Percentiles rank a stretch among this genome's conserved stretches.
phyloP scores from a whole-genome alignment of 78 protist species.

The Parvularia atlantis region DNA sequence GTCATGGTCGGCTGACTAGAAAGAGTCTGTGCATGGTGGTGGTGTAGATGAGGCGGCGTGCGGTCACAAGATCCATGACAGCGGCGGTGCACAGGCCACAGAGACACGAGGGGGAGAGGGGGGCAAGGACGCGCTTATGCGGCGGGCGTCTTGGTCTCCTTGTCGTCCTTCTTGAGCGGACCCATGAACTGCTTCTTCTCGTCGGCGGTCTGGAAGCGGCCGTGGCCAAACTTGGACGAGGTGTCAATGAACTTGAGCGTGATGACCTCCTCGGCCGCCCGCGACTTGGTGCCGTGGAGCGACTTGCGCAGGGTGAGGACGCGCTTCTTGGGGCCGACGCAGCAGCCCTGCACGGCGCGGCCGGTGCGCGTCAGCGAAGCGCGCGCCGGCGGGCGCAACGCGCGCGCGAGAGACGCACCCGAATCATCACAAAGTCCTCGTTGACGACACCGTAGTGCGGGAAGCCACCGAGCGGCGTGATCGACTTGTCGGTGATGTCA shows the following conservation, averaged over 20 bases:
- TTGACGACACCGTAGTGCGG: conserved; percentile 95
- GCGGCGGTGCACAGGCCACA: too few species aligned
- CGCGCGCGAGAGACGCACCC: conserved; percentile 71
- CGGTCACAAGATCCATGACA: too few species aligned
- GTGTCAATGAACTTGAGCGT: conserved; percentile 99
- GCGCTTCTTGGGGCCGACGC: conserved; percentile 90
- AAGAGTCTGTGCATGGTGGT: too few species aligned
- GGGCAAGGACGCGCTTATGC: too few species aligned
- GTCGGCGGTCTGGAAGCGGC: conserved; percentile 96
- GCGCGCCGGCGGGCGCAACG: neutral
- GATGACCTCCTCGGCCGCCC: conserved; percentile 79
- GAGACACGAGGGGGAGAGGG: too few species aligned
- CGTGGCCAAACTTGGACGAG: conserved; percentile 98
- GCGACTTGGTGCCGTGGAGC: conserved; percentile 56
- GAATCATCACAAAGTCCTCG: conserved; percentile 94
- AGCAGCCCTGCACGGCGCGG: conserved; percentile 56
- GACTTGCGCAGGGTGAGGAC: conserved; percentile 94
- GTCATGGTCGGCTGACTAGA: too few species aligned
- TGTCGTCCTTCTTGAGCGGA: conserved; percentile 47
- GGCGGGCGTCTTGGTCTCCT: too few species aligned
- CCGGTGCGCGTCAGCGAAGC: neutral
- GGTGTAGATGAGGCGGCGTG: too few species aligned
- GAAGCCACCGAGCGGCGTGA: conserved; percentile 99
- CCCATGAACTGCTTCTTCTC: conserved; percentile 91
- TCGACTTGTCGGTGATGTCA: conserved; percentile 96